A percentile compares a stretch with the other conserved stretches of the same genome.
Conservation (phyloP, 2,329 filamentous ascomycete genomes). For the Trichophyton rubrum region DNA sequence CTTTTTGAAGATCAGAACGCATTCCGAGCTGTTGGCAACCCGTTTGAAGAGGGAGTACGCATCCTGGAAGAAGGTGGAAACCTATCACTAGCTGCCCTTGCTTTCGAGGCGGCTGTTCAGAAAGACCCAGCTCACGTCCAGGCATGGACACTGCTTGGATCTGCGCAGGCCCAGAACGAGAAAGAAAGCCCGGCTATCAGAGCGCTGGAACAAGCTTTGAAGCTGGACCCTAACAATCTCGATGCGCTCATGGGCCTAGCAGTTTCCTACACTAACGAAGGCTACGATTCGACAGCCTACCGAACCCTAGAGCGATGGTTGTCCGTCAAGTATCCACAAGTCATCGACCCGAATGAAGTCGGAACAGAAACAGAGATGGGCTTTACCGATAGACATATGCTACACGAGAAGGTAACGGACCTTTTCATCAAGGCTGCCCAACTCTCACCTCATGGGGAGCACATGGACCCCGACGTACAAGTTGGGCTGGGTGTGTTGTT, state of each 20-base stretch:
- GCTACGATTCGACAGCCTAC: slow-evolving; percentile 94
- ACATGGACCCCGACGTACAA: slow-evolving; percentile 98
- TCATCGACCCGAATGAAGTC: slow-evolving; percentile 60
- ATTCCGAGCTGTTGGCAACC: slow-evolving; percentile 67
- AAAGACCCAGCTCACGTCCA: slow-evolving; percentile 77
- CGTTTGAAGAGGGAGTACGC: slow-evolving; percentile 83
- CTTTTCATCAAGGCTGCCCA: slow-evolving; percentile 89
- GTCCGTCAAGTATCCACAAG: slow-evolving; percentile 79
- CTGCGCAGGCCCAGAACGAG: slow-evolving; percentile 93
- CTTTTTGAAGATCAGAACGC: slow-evolving; percentile 92
- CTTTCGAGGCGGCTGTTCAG: slow-evolving; percentile 91
- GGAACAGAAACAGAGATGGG: slow-evolving; percentile 66
- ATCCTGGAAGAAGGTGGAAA: slow-evolving; percentile 93
- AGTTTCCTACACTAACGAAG: slow-evolving; percentile 96
- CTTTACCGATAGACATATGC: slow-evolving; percentile 79
- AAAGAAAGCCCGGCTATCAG: slow-evolving; percentile 94
- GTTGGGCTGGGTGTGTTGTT: slow-evolving; percentile 93
- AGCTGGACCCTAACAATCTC: slow-evolving; percentile 74
- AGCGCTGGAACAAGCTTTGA: slow-evolving; percentile 79
- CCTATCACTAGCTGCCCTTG: slow-evolving; percentile 79
- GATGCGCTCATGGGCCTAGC: slow-evolving; percentile 88
- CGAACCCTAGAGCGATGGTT: slow-evolving; percentile 94
- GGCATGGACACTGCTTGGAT: slow-evolving; percentile 85
- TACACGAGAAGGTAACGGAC: slow-evolving; percentile 82
- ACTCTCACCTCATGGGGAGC: slow-evolving; percentile 76